These are phyloP conservation scores for Astraeus odoratus DNA, from an alignment of 768 basidiomycete species.

Conservation along the genomic window DNA sequence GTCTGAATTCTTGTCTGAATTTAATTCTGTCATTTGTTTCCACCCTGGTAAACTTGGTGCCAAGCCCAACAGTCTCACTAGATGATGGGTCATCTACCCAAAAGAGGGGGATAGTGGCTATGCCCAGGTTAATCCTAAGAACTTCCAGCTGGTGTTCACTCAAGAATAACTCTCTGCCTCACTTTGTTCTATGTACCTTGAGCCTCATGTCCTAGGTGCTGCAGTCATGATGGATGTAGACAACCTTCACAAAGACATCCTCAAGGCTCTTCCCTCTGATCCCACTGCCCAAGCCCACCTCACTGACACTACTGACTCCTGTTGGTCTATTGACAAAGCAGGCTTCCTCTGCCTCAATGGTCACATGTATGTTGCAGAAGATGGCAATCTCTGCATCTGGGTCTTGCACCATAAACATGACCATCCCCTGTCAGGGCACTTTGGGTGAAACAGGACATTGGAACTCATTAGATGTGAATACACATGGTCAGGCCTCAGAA, in stretches of 20 bases:
- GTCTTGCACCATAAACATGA: slow-evolving; percentile 21
- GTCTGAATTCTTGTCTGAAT: slow-evolving; percentile 33
- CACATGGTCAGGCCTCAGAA: neutral
- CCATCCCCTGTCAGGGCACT: slow-evolving; percentile 24
- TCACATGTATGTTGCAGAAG: neutral
- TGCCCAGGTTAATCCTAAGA: neutral
- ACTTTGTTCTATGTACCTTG: neutral
- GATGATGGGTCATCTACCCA: neutral
- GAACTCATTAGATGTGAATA: neutral
- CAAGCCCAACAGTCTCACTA: neutral
- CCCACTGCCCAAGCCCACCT: neutral
- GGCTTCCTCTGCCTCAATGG: neutral
- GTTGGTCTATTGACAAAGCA: neutral
- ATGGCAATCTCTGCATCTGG: slow-evolving; percentile 16
- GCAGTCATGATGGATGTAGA: slow-evolving; percentile 11
- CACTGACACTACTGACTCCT: neutral
- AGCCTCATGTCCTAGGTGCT: slow-evolving; percentile 5
- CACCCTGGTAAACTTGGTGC: slow-evolving; percentile 5
- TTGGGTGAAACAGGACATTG: slow-evolving; percentile 23
- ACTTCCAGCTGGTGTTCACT: neutral
- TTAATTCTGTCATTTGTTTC: slow-evolving; percentile 10
- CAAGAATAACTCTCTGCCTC: neutral
- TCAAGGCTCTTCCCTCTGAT: neutral
- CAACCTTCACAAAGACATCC: slow-evolving; percentile 14
- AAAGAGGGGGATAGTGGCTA: neutral